Evolutionary conservation across 2,329 filamentous ascomycete species (phyloP), one percentile per base, ranked within the genome.

Genomic region (Chrysoporthe austroafricana): DNA sequence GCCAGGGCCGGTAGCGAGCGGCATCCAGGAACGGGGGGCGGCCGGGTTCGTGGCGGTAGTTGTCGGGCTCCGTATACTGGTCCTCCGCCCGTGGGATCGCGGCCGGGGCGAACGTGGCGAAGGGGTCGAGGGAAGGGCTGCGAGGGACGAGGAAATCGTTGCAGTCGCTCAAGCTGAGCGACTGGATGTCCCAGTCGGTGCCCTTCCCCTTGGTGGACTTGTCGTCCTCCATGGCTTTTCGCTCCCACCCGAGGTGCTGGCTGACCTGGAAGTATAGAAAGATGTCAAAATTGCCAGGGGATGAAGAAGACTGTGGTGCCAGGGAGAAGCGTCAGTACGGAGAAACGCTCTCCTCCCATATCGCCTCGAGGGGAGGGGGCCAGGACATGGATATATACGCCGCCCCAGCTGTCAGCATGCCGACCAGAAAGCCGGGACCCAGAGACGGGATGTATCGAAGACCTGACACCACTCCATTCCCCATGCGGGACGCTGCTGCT

Each of bases 151-250:
- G 2, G 21, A 18, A 21, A 4, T 62, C 58, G 39, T 42, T 3
- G 42, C 1, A 46, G 3, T 63, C 67, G 32, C 46, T 57, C 50
- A 69, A 52, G 50, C 42, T 67, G 34, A 64, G 57, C 54, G 60
- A 62, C 50, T 63, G 62, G 11, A 14, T 46, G 39, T 52, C 39
- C 36, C 16, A 36, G 14, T 56, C 36, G 13, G 43, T 2, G 36
- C 39, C 3, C 9, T 44, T 13, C 42, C 26, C 54, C 7, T 52
- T 66, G 56, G 56, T 34, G n/a, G 64, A 52, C 32, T 57, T 64
- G 5, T 50, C 50, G 18, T 16, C 42, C 32, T 59, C 13, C 68
- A 69, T 69, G 65, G 46, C 39, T 43, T 43, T 21, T 21, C 18
- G 16, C 61, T 67, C 26, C 43, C 46, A 50, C 42, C n/a, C 48